Conservation (phyloP, 345 rosid genomes). For the Isatis tinctoria region DNA sequence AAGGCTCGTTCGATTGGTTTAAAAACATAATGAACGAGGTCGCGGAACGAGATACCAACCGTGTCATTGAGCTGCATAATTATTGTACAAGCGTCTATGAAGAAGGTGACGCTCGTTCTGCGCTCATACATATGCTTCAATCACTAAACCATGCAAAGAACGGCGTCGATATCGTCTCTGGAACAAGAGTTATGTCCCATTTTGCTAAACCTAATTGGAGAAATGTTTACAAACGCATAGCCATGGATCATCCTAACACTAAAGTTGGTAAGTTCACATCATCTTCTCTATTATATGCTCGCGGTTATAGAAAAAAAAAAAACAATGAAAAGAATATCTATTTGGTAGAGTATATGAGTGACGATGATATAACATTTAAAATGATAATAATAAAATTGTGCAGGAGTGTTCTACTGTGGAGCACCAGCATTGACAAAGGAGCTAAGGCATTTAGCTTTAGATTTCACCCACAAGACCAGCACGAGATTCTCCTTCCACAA, state of each 20-base stretch:
- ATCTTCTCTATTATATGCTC: not conserved
- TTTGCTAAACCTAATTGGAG: constrained; percentile 83
- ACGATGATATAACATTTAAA: not conserved
- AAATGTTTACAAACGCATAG: constrained; percentile 59
- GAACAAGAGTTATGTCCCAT: constrained; percentile 73
- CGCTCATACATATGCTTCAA: constrained; percentile 78
- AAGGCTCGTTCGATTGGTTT: constrained; percentile 86
- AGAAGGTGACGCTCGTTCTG: constrained; percentile 84
- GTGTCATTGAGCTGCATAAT: constrained; percentile 67
- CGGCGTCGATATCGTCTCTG: constrained; percentile 74
- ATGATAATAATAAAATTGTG: constrained; percentile 10
- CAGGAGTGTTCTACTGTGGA: constrained; percentile 87
- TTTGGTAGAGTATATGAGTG: no score
- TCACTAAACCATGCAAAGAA: constrained; percentile 68
- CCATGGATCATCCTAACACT: constrained; percentile 53
- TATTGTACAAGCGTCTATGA: constrained; percentile 83
- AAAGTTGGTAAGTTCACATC: constrained; percentile 54
- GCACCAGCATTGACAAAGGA: constrained; percentile 63
- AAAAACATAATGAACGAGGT: constrained; percentile 79
- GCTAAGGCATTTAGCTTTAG: constrained; percentile 61
- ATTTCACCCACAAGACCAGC: constrained; percentile 67
- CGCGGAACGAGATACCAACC: constrained; percentile 57
- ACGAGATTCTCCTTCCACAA: constrained; percentile 78
- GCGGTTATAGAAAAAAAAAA: not conserved
- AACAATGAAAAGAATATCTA: not conserved